Percentiles rank a stretch among this genome's conserved stretches.
Conservation (phyloP, 306 rosid species). For the Clitoria ternatea region DNA sequence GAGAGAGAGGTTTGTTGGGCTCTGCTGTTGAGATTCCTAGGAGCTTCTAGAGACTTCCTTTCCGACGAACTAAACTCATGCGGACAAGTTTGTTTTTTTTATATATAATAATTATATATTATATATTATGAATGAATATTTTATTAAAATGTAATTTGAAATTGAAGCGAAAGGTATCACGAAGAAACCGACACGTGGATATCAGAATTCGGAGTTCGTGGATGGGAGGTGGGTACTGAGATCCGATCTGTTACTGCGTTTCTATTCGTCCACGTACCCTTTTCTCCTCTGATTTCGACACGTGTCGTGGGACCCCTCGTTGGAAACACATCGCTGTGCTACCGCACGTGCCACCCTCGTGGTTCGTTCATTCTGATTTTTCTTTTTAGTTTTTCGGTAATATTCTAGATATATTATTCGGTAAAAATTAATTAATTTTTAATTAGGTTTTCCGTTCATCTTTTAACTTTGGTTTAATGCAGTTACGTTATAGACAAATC, state of each 20-base stretch:
- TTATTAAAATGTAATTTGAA: not conserved
- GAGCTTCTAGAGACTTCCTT: constrained; percentile 39
- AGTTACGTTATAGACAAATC: too few relatives aligned
- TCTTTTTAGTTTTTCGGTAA: too few relatives aligned
- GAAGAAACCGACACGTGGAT: constrained; percentile 54
- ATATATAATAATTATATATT: too few relatives aligned
- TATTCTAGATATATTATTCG: too few relatives aligned
- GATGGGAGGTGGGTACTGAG: constrained; percentile 47
- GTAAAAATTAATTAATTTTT: too few relatives aligned
- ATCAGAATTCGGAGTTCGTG: constrained; percentile 80
- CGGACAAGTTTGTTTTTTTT: not conserved
- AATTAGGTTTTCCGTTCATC: too few relatives aligned
- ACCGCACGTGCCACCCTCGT: not conserved
- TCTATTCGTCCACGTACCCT: constrained; percentile 33
- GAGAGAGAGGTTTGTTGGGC: constrained; percentile 11
- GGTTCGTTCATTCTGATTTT: not conserved
- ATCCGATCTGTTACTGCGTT: constrained; percentile 58
- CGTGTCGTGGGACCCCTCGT: constrained; percentile 17
- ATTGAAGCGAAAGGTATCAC: constrained; percentile 30
- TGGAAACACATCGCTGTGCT: not conserved
- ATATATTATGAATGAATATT: not conserved
- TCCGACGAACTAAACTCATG: not conserved
- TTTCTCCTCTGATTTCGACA: not conserved
- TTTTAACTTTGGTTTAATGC: too few relatives aligned
- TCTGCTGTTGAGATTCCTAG: constrained; percentile 18